phyloP scores from a whole-genome alignment of 108 stramenopile species.

The Skeletonema marinoi region DNA sequence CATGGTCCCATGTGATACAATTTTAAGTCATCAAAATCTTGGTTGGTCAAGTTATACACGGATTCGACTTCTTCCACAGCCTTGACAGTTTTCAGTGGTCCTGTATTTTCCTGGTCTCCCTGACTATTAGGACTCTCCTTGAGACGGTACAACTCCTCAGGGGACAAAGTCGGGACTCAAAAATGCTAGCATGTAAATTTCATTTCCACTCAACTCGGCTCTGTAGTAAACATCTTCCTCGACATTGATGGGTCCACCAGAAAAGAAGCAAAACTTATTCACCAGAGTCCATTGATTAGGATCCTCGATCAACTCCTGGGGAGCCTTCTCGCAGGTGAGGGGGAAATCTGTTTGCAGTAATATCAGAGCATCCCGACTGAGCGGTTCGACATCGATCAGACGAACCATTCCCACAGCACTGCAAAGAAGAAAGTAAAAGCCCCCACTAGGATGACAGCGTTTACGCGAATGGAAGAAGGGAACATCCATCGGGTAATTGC shows the following conservation, averaged over 20 bases:
- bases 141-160: constrained; percentile 80
- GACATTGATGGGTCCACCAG: constrained; percentile 86
- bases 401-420: constrained; percentile 83
- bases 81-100: constrained; percentile 60
- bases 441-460: constrained; percentile 80
- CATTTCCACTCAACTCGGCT: constrained; percentile 85
- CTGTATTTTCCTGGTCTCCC: constrained; percentile 32
- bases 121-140: constrained; percentile 2
- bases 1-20: constrained; percentile 88
- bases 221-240: constrained; percentile 90
- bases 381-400: constrained; percentile 83
- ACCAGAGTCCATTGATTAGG: constrained; percentile 84
- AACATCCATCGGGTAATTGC: constrained; percentile 64
- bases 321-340: constrained; percentile 75
- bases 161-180: constrained; percentile 80
- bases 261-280: constrained; percentile 91
- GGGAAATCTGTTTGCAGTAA: constrained; percentile 87
- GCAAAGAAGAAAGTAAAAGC: constrained; percentile 84
- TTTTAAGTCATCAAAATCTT: constrained; percentile 88
- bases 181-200: constrained; percentile 88
- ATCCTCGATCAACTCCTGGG: constrained; percentile 63
- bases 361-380: constrained; percentile 79
- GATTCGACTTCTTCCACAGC: constrained; percentile 81
- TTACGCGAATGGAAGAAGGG: constrained; percentile 69
- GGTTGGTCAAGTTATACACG: constrained; percentile 80